Evolutionary conservation across 306 rosid genomes (phyloP).

Genomic region (Quercus mongolica): DNA sequence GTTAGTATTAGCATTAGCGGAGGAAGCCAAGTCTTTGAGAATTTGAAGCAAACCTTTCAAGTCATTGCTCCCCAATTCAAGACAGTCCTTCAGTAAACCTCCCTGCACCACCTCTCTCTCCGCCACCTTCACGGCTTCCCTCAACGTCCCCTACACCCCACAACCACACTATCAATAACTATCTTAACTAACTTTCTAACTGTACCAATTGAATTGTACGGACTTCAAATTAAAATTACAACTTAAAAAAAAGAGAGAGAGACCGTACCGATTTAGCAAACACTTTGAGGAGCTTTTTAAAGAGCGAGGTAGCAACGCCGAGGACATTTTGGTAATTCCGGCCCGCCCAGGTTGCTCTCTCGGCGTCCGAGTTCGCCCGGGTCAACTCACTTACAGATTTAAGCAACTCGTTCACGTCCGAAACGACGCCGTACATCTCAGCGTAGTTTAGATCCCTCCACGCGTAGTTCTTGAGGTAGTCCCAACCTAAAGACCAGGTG

Average conservation of each 20-base stretch:
- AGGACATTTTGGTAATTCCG: slow-evolving; percentile 54
- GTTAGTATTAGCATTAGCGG: background rate
- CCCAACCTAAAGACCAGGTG: slow-evolving; percentile 61
- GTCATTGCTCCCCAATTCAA: slow-evolving; percentile 67
- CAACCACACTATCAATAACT: background rate
- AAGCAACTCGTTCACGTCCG: slow-evolving; percentile 58
- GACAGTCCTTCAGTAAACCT: slow-evolving; percentile 70
- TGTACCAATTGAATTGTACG: background rate
- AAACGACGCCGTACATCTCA: slow-evolving; percentile 53
- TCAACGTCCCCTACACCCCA: slow-evolving; percentile 42
- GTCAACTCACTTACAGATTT: slow-evolving; percentile 49
- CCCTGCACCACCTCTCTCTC: slow-evolving; percentile 67
- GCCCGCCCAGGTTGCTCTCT: slow-evolving; percentile 48
- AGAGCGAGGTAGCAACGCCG: slow-evolving; percentile 39
- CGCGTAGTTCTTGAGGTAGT: slow-evolving; percentile 46
- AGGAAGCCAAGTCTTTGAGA: slow-evolving; percentile 48
- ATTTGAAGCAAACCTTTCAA: slow-evolving; percentile 52
- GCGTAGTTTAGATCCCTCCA: slow-evolving; percentile 46
- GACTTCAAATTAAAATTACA: background rate
- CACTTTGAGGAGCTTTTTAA: slow-evolving; percentile 44
- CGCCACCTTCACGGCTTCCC: slow-evolving; percentile 55
- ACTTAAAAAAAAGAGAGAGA: background rate
- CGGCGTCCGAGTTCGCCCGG: slow-evolving; percentile 39
- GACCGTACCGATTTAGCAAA: slow-evolving; percentile 59
- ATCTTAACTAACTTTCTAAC: no score